Conservation (phyloP, 352 stramenopile genomes). For the Pythium guiyangense region DNA sequence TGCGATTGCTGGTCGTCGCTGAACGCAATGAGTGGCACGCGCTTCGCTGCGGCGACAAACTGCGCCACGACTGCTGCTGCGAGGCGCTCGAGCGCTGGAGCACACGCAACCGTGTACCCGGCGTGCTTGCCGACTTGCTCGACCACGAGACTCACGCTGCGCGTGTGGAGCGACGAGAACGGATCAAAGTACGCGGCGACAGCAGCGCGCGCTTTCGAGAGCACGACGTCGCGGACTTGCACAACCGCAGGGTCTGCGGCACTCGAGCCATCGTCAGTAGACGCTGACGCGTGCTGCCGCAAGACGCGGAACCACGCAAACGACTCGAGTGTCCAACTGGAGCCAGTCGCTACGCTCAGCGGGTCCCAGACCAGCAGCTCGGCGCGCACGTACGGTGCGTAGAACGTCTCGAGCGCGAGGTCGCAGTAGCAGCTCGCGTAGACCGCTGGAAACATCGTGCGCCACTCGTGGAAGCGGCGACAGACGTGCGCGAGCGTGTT, state of each 20-base stretch:
- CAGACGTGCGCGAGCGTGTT: conserved; percentile 59
- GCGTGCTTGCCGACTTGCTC: conserved; percentile 39
- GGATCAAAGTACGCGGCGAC: conserved; percentile 48
- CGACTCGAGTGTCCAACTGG: conserved; percentile 24
- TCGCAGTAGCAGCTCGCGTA: conserved; percentile 66
- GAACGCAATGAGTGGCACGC: conserved; percentile 35
- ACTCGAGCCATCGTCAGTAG: not conserved
- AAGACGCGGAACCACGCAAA: conserved; percentile 59
- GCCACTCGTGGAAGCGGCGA: conserved; percentile 65
- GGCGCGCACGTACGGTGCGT: conserved; percentile 52
- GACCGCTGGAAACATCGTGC: conserved; percentile 57
- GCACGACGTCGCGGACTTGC: conserved; percentile 50
- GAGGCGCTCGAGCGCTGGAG: conserved; percentile 23
- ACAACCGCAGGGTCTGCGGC: conserved; percentile 26
- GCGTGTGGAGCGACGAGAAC: conserved; percentile 49
- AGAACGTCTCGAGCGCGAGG: conserved; percentile 54
- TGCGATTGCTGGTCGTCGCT: conserved; percentile 11
- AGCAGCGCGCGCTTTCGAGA: conserved; percentile 31
- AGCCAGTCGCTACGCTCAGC: conserved; percentile 19
- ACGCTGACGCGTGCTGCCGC: conserved; percentile 20
- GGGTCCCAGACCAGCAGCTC: conserved; percentile 71
- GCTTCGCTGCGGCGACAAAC: conserved; percentile 37
- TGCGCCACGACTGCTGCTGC: conserved; percentile 19
- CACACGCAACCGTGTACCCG: conserved; percentile 20
- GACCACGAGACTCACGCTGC: conserved; percentile 43